These are phyloP conservation scores for Diplodia corticola DNA, from an alignment of 2,329 filamentous ascomycete species.

Conservation along the genomic window DNA sequence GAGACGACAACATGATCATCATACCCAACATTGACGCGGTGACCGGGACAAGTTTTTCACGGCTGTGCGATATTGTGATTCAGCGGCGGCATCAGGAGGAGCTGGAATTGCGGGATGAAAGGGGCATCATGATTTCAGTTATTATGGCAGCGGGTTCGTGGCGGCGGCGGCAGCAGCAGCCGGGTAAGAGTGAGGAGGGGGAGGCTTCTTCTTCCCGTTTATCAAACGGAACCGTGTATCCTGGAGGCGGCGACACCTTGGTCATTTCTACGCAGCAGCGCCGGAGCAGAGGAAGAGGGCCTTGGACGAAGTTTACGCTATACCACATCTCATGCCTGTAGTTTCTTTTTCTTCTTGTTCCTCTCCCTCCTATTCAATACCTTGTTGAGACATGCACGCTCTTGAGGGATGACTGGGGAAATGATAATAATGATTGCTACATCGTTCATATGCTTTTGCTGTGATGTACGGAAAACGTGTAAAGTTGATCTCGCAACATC, in stretches of 20 bases:
- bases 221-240: background rate
- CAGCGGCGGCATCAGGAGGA: background rate
- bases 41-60: constrained; percentile 8
- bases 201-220: background rate
- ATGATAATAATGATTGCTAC: constrained; percentile 13
- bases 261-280: constrained; percentile 1
- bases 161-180: background rate
- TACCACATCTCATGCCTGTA: constrained; percentile 16
- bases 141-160: background rate
- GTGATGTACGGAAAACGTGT: background rate
- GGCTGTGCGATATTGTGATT: constrained; percentile 9
- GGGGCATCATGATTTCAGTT: constrained; percentile 6
- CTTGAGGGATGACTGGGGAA: background rate
- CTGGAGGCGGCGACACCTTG: background rate
- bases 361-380: background rate
- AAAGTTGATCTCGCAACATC: too few species aligned
- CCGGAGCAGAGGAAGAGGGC: background rate
- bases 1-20: constrained; percentile 12
- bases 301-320: constrained; percentile 10
- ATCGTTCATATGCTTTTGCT: background rate
- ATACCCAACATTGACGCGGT: constrained; percentile 15
- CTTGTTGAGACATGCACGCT: background rate
- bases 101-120: background rate
- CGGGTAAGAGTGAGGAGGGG: too few species aligned
- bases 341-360: background rate